These are phyloP conservation scores for Candida coleopterorum DNA, from an alignment of 805 yeast species.

Conservation along the genomic window DNA sequence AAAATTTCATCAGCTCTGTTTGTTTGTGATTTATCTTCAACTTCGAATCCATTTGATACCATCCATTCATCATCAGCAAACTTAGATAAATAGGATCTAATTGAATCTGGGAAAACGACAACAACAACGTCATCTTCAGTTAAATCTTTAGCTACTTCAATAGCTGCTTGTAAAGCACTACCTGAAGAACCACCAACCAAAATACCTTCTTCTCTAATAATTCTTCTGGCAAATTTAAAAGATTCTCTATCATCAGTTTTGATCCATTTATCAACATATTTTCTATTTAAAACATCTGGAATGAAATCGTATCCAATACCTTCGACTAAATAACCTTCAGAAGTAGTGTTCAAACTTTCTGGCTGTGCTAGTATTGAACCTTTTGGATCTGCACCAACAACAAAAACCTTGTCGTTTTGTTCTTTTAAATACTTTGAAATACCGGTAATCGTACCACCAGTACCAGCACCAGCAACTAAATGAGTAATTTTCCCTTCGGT, in stretches of 20 bases:
- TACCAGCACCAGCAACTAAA: slow-evolving; percentile 88
- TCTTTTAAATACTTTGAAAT: slow-evolving; percentile 75
- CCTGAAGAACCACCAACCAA: slow-evolving; percentile 91
- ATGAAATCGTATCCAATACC: slow-evolving; percentile 89
- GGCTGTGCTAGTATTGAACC: slow-evolving; percentile 85
- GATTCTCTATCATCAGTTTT: slow-evolving; percentile 82
- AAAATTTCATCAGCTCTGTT: slow-evolving; percentile 40
- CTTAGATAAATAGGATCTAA: slow-evolving; percentile 81
- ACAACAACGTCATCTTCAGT: slow-evolving; percentile 73
- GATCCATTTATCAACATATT: slow-evolving; percentile 69
- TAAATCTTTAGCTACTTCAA: slow-evolving; percentile 62
- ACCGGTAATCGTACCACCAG: slow-evolving; percentile 97
- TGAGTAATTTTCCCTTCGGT: slow-evolving; percentile 66
- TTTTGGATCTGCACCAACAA: slow-evolving; percentile 80
- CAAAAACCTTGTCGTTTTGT: slow-evolving; percentile 54
- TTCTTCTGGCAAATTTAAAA: slow-evolving; percentile 74
- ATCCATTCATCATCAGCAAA: slow-evolving; percentile 92
- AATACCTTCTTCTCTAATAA: slow-evolving; percentile 80
- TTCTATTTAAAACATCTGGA: slow-evolving; percentile 73
- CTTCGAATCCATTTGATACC: slow-evolving; percentile 65
- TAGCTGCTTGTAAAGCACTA: slow-evolving; percentile 74
- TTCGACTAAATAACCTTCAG: slow-evolving; percentile 70
- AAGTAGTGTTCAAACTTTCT: slow-evolving; percentile 57
- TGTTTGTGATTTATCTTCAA: slow-evolving; percentile 42
- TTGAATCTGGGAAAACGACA: slow-evolving; percentile 80